Percentiles rank a stretch among this genome's conserved stretches.
Conservation (phyloP, 1,139 yeast genomes). For the Saccharomyces pastorianus region DNA sequence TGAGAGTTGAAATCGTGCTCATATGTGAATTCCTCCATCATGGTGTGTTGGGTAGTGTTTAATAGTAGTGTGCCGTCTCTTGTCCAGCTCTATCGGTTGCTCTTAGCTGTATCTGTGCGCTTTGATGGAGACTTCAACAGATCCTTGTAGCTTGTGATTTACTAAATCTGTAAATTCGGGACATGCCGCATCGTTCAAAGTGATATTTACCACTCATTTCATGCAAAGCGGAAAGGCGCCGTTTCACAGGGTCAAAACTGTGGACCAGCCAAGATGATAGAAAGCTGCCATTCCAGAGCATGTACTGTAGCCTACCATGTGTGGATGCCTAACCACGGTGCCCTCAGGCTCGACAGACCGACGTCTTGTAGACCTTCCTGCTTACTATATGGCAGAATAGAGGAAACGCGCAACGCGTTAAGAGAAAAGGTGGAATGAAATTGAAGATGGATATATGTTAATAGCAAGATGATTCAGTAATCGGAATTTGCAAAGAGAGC, state of each 20-base stretch:
- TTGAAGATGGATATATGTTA: background rate
- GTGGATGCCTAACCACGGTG: too few relatives aligned
- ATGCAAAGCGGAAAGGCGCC: background rate
- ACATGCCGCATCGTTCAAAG: background rate
- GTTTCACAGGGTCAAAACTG: too few relatives aligned
- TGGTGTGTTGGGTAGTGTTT: background rate
- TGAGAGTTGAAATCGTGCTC: slow-evolving; percentile 10
- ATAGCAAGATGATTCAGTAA: background rate
- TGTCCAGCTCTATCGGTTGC: background rate
- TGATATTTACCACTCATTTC: background rate
- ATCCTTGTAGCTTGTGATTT: background rate
- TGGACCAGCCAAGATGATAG: too few relatives aligned
- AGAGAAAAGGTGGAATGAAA: background rate
- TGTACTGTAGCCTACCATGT: too few relatives aligned
- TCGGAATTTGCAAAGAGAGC: background rate
- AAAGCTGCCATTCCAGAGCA: background rate
- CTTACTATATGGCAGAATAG: background rate
- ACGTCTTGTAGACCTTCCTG: too few relatives aligned
- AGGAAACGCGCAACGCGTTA: slow-evolving; percentile 1
- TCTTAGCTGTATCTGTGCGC: slow-evolving; percentile 4
- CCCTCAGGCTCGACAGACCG: too few relatives aligned
- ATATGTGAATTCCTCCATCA: slow-evolving; percentile 8
- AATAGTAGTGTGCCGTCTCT: background rate
- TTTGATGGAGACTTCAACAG: background rate
- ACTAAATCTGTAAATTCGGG: background rate